Evolutionary conservation across 257 asterid genomes (phyloP).

Genomic region (Nicotiana benthamiana): DNA sequence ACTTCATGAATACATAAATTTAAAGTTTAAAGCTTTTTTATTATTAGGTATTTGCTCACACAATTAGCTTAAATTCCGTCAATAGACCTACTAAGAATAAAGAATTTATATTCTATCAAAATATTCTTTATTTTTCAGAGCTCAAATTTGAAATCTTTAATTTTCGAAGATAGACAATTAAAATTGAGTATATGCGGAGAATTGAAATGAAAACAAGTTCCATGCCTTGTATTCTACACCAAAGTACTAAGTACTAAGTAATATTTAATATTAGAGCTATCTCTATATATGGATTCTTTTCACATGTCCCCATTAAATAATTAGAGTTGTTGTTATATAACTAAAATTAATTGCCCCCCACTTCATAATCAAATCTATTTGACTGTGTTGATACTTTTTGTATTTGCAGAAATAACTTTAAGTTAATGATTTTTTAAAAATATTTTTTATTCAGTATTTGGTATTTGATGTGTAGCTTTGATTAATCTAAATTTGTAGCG

Average conservation of each 20-base stretch:
- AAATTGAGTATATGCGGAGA: constrained; percentile 21
- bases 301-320: not conserved
- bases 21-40: not conserved
- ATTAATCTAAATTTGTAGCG: too few species aligned
- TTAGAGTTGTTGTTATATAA: too few species aligned
- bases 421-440: not conserved
- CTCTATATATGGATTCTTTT: not conserved
- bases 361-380: too few species aligned
- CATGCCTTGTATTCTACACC: constrained; percentile 24
- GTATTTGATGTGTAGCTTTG: too few species aligned
- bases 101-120: too few species aligned
- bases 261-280: not conserved
- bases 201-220: constrained; percentile 12
- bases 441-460: too few species aligned
- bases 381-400: too few species aligned
- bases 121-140: fast-evolving
- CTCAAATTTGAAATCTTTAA: not conserved
- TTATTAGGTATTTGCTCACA: not conserved
- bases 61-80: too few species aligned
- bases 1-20: not conserved
- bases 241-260: not conserved
- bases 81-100: too few species aligned
- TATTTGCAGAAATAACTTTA: not conserved
- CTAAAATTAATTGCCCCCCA: too few species aligned
- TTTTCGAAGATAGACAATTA: not conserved